Evolutionary conservation across 495 filamentous ascomycete species (phyloP), one percentile per base, ranked within the genome.

Genomic region (Collariella sp.): DNA sequence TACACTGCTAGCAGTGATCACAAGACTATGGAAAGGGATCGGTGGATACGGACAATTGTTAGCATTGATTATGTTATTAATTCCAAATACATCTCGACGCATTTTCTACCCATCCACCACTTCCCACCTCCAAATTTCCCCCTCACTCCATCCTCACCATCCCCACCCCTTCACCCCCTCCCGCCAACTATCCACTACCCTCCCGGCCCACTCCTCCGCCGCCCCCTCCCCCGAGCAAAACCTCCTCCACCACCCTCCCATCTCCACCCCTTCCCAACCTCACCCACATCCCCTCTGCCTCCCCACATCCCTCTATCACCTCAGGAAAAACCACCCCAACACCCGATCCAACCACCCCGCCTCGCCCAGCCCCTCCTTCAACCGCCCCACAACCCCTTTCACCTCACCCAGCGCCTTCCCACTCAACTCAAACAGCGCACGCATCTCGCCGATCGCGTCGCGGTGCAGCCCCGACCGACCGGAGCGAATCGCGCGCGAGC

Each of bases 121-220:
- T n/a, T n/a, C n/a, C n/a, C n/a, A n/a, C n/a, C 26, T 6, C 43
- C 26, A 5, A 26, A 19, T 12, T 29, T 29, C 16, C 26, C 7
- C 22, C 19, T 39, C 42, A 71, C 56, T 71, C 63, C 61, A 58
- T 60, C 60, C 52, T 57, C 0, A 68, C 62, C 53, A 60, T 56
- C 26, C 61, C 69, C 72, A 72, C n/a, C 74, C 74, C 56, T 66
- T 69, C 4, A 72, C 65, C 10, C 59, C 60, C 29, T 72, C 72
- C 42, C 67, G 42, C 74, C 72, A 76, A 46, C 72, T 72, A 46
- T 72, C 71, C 45, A 71, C 56, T 54, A 75, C 55, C 53, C 60
- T 55, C 1, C 69, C 67, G 24, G 63, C 70, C 71, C 71, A 74
- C 31, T 70, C 67, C 59, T 76, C 71, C 34, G 68, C 62, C 58